phyloP scores from a whole-genome alignment of 2,329 filamentous ascomycete species.

The Paraphoma sp. region DNA sequence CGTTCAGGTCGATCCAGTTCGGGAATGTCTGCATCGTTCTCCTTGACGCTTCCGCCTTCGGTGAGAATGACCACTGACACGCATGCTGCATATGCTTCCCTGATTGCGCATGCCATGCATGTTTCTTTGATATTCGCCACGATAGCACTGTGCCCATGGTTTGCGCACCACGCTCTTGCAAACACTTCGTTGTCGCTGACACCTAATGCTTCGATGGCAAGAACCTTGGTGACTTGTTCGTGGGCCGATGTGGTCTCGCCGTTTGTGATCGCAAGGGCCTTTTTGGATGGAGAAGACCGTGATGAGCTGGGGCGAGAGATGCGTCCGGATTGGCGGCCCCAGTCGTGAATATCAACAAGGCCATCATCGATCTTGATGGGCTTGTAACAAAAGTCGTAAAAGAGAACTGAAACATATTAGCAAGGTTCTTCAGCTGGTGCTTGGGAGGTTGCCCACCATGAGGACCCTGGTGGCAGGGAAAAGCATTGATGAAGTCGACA shows the following conservation, averaged over 20 bases:
- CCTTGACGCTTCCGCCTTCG: constrained; percentile 53
- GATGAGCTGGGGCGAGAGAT: constrained; percentile 35
- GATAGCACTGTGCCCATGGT: constrained; percentile 75
- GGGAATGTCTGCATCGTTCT: constrained; percentile 49
- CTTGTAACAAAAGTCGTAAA: constrained; percentile 72
- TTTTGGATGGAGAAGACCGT: constrained; percentile 41
- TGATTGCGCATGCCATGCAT: constrained; percentile 75
- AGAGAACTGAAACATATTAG: constrained; percentile 59
- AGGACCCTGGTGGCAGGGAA: constrained; percentile 50
- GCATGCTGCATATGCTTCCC: constrained; percentile 77
- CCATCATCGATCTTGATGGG: constrained; percentile 66
- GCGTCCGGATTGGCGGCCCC: constrained; percentile 57
- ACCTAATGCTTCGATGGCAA: constrained; percentile 76
- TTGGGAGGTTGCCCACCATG: constrained; percentile 37
- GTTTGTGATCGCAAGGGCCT: constrained; percentile 34
- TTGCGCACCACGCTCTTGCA: constrained; percentile 77
- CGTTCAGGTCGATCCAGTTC: constrained; percentile 11
- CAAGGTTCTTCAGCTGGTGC: background rate
- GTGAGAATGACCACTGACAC: constrained; percentile 74
- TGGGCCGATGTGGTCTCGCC: constrained; percentile 30
- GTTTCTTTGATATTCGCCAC: constrained; percentile 73
- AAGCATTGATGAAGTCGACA: constrained; percentile 51
- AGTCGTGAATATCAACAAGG: constrained; percentile 70
- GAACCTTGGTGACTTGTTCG: constrained; percentile 64
- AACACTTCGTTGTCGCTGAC: constrained; percentile 78